phyloP scores from a whole-genome alignment of 345 rosid species.

The Lagerstroemia speciosa region DNA sequence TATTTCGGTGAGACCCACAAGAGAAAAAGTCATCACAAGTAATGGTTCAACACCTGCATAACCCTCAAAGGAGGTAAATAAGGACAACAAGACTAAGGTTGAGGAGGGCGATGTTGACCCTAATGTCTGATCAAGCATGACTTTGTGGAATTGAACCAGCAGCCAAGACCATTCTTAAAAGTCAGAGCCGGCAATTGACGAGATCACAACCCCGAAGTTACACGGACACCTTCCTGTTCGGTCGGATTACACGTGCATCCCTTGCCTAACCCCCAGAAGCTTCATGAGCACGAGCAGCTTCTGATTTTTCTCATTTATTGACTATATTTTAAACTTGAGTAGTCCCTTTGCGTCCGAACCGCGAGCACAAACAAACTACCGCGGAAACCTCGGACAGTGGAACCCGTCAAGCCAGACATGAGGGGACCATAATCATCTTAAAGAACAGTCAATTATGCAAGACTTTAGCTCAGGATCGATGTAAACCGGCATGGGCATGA shows the following conservation, averaged over 20 bases:
- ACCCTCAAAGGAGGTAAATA: neutral
- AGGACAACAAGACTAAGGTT: neutral
- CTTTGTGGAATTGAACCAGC: neutral
- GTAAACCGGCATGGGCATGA: neutral
- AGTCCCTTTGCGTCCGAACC: neutral
- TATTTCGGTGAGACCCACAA: neutral
- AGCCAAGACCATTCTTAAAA: neutral
- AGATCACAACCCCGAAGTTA: neutral
- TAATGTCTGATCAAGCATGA: neutral
- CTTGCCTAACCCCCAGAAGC: neutral
- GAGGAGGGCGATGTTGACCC: neutral
- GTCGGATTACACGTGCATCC: neutral
- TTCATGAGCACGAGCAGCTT: neutral
- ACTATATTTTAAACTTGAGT: neutral
- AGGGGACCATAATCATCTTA: neutral
- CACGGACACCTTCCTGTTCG: neutral
- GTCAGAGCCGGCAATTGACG: neutral
- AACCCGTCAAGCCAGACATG: neutral
- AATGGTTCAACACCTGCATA: neutral
- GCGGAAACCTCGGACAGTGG: neutral
- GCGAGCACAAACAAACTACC: neutral
- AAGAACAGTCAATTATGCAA: no score
- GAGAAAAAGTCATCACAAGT: neutral
- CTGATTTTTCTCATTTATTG: neutral
- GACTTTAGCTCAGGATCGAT: no score